Percentiles rank a stretch among this genome's conserved stretches.
phyloP scores from a whole-genome alignment of 768 basidiomycete species.

The Cystobasidium onofrii region DNA sequence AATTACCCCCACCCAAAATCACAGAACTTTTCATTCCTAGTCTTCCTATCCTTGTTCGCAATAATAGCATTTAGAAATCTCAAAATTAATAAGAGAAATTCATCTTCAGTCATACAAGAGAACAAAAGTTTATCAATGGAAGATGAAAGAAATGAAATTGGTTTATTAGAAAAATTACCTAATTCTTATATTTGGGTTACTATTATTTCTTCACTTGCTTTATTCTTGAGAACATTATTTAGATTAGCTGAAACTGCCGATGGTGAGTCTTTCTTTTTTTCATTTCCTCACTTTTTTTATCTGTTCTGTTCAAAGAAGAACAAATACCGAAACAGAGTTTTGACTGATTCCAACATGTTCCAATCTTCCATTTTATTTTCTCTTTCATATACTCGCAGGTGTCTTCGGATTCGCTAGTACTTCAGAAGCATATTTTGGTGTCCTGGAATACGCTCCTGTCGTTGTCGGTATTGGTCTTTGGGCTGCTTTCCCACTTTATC shows the following conservation, averaged over 20 bases:
- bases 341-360: no score
- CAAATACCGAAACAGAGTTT: no score
- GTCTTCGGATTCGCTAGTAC: slow-evolving; percentile 30
- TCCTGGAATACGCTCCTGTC: slow-evolving; percentile 21
- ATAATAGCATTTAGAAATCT: background rate
- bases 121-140: background rate
- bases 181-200: slow-evolving; percentile 36
- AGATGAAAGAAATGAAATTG: background rate
- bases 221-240: slow-evolving; percentile 45
- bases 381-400: background rate
- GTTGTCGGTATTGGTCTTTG: slow-evolving; percentile 13
- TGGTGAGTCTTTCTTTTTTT: slow-evolving; percentile 37
- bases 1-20: no score
- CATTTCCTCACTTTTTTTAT: background rate
- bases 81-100: background rate
- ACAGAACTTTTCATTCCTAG: slow-evolving; percentile 22
- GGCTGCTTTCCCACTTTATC: slow-evolving; percentile 19
- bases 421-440: slow-evolving; percentile 23
- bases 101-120: background rate
- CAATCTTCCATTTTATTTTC: no score
- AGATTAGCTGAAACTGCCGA: slow-evolving; percentile 46
- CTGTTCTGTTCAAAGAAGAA: no score
- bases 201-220: slow-evolving; percentile 40
- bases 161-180: slow-evolving; percentile 37
- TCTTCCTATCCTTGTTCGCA: slow-evolving; percentile 8